Evolutionary conservation across 768 basidiomycete genomes (phyloP).

Genomic region (Imleria badia): DNA sequence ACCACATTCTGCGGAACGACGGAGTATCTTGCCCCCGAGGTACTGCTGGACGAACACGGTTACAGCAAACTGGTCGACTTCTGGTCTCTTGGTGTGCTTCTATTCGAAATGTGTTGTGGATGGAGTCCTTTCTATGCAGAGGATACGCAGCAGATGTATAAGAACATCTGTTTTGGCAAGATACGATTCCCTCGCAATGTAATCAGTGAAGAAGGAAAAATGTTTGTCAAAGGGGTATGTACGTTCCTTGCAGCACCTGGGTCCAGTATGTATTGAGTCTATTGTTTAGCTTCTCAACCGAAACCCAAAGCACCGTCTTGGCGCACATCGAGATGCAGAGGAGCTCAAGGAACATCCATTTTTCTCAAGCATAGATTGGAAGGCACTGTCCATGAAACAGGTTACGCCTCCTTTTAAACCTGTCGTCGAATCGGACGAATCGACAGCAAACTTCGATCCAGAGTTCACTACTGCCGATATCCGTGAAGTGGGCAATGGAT

Average conservation of each 20-base stretch:
- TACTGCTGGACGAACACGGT: constrained; percentile 96
- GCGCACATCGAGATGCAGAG: constrained; percentile 84
- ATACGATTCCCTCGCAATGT: constrained; percentile 97
- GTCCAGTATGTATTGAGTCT: constrained; percentile 14
- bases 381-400: constrained; percentile 79
- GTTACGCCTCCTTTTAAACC: constrained; percentile 98
- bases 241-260: constrained; percentile 4
- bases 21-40: constrained; percentile 97
- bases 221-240: constrained; percentile 97
- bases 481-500: constrained; percentile 59
- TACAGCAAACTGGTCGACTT: constrained; percentile 99
- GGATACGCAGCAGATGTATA: constrained; percentile 99
- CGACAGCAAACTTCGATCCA: constrained; percentile 96
- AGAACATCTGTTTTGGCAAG: constrained; percentile 98
- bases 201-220: constrained; percentile 96
- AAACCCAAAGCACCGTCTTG: constrained; percentile 96
- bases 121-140: constrained; percentile 99
- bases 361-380: constrained; percentile 92
- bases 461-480: constrained; percentile 96
- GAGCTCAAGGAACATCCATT: constrained; percentile 97
- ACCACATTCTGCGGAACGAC: constrained; percentile 99
- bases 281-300: constrained; percentile 84
- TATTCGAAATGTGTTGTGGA: constrained; percentile 99
- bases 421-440: constrained; percentile 96
- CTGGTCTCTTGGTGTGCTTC: constrained; percentile 92